A percentile compares a stretch with the other conserved stretches of the same genome.
phyloP scores from a whole-genome alignment of 768 basidiomycete species.

The Naganishia randhawae region DNA sequence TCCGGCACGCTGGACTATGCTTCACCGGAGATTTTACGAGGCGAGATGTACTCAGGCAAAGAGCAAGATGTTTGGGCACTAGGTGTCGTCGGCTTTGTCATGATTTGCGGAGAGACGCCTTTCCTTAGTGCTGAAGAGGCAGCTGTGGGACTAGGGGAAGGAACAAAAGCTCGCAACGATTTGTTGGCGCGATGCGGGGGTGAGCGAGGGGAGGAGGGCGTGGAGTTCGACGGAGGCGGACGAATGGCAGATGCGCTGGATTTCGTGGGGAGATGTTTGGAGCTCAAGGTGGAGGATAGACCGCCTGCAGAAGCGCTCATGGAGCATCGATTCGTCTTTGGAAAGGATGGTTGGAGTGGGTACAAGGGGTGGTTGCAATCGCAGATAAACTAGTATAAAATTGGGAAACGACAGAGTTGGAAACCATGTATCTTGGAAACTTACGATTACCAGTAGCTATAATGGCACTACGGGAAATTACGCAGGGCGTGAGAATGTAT shows the following conservation, averaged over 20 bases:
- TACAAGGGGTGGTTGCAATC: constrained; percentile 39
- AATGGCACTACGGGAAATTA: background rate
- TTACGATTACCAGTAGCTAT: constrained; percentile 10
- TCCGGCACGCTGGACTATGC: constrained; percentile 70
- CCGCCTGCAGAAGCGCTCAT: constrained; percentile 82
- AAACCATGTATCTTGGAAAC: constrained; percentile 1
- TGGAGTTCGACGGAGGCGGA: constrained; percentile 78
- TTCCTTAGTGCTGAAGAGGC: constrained; percentile 67
- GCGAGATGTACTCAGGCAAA: constrained; percentile 89
- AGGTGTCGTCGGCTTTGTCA: constrained; percentile 92
- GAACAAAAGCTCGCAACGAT: constrained; percentile 41
- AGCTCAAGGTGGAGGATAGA: constrained; percentile 69
- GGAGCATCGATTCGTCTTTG: constrained; percentile 73
- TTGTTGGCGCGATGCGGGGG: constrained; percentile 62
- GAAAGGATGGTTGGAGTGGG: constrained; percentile 67
- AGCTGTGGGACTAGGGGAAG: constrained; percentile 66
- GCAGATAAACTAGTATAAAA: background rate
- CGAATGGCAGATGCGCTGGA: constrained; percentile 77
- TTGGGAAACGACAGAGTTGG: background rate
- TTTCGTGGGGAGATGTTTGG: constrained; percentile 77
- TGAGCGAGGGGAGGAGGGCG: constrained; percentile 65
- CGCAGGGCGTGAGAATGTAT: background rate
- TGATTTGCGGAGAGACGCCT: constrained; percentile 58
- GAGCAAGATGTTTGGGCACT: constrained; percentile 99
- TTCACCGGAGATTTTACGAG: constrained; percentile 90